These are phyloP conservation scores for Penicillium vulpinum DNA, from an alignment of 2,329 filamentous ascomycete genomes.

Conservation along the genomic window DNA sequence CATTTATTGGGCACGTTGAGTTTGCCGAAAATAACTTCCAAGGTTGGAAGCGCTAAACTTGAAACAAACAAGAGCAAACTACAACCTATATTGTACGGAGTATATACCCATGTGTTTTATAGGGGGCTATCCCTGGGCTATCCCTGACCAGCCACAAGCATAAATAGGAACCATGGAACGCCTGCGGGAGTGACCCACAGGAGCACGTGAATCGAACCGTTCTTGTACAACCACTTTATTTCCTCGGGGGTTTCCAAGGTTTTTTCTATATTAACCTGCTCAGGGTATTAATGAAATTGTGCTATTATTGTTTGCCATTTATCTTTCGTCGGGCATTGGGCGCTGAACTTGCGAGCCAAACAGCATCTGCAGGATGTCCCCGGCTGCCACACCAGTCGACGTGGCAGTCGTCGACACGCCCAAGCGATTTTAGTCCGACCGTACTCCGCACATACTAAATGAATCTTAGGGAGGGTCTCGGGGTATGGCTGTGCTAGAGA, in stretches of 20 bases:
- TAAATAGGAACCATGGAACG: neutral
- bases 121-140: too few relatives aligned
- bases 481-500: slow-evolving; percentile 3
- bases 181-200: slow-evolving; percentile 2
- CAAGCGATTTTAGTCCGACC: slow-evolving; percentile 9
- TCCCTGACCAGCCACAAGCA: neutral
- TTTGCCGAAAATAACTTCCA: neutral
- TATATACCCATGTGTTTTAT: too few relatives aligned
- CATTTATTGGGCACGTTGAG: neutral
- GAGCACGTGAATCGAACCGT: slow-evolving; percentile 4
- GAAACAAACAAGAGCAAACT: neutral
- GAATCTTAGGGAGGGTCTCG: slow-evolving; percentile 2
- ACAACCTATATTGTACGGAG: too few relatives aligned
- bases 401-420: slow-evolving; percentile 23
- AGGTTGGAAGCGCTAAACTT: neutral
- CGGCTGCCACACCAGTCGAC: slow-evolving; percentile 20
- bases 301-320: neutral
- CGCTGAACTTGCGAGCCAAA: slow-evolving; percentile 7
- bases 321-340: slow-evolving; percentile 15
- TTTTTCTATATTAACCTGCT: too few relatives aligned
- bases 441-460: slow-evolving; percentile 1
- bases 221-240: slow-evolving; percentile 1
- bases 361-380: slow-evolving; percentile 19
- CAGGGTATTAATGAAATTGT: neutral
- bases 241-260: neutral